A percentile compares a stretch with the other conserved stretches of the same genome.
These are phyloP conservation scores for Posidonia australis DNA, from an alignment of 106 monocot genomes.

Conservation along the genomic window DNA sequence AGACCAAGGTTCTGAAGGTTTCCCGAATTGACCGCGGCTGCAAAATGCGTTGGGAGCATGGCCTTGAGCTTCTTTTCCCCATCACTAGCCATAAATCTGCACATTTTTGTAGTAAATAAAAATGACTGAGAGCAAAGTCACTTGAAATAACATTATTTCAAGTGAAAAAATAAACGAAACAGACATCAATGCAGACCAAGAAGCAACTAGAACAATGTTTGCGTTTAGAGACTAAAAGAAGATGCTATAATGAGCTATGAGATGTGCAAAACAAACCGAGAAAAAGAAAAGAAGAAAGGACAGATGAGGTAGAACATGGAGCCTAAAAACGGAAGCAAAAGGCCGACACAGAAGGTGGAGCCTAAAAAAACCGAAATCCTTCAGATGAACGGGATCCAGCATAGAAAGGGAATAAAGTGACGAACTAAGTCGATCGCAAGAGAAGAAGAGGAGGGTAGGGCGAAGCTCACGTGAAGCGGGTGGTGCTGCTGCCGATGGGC, in stretches of 20 bases:
- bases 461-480: slow-evolving; percentile 59
- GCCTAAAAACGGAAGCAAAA: not conserved
- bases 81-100: slow-evolving; percentile 90
- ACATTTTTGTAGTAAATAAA: not conserved
- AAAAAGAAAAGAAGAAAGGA: not conserved
- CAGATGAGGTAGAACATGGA: too few relatives aligned
- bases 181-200: too few relatives aligned
- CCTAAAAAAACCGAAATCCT: not conserved
- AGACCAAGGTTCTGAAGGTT: slow-evolving; percentile 82
- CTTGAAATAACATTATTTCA: not conserved
- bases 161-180: not conserved
- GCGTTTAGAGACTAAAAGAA: too few relatives aligned
- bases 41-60: slow-evolving; percentile 58
- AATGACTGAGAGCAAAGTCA: not conserved
- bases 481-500: slow-evolving; percentile 75
- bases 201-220: not conserved
- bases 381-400: not conserved
- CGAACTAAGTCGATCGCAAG: not conserved
- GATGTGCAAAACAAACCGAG: not conserved
- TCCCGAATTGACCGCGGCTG: slow-evolving; percentile 61
- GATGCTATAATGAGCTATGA: not conserved
- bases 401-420: not conserved
- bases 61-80: slow-evolving; percentile 79
- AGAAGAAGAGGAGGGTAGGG: not conserved
- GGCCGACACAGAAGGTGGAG: not conserved